Base-by-base conservation (phyloP, 1,284 basidiomycete genomes). In the Tylopilus sp. region DNA sequence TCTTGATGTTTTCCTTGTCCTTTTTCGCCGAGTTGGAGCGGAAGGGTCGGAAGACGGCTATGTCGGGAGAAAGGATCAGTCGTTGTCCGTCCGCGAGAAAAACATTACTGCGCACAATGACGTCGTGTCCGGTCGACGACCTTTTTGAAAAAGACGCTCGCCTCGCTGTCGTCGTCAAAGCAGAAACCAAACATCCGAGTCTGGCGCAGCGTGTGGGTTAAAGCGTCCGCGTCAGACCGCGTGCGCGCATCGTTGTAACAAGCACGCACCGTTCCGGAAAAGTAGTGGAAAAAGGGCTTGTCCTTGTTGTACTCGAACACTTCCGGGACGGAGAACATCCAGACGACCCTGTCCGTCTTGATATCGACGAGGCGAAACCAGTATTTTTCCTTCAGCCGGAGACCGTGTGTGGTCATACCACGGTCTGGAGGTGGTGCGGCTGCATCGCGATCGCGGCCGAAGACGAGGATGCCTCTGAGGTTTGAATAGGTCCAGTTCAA, bases 231-330 rank as follows among this genome's bases (percentile, higher is more conserved):
- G 35, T 36, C 13, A 36, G 15, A 19, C 33, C 6, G 9, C 23
- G 11, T 28, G 35, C 29, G 31, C 26, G 29, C 18, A 18, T 18
- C 8, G 3, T 28, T 6, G 9, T 16, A 10, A 11, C 8, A n/a
- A 21, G 5, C 13, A 63, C 60, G 43, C 62, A 93, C 92, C 71
- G 87, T 83, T 37, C 89, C 90, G 28, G 82, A 80, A 68, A 95
- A 95, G 28, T 84, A 78, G 69, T 97, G 93, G 72, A 97, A 97
- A 74, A 95, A 97, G 2, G 92, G 89, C 55, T 89, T 84, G 68
- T 97, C 93, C 59, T 89, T 78, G 58, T 84, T 82, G 69, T 95
- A 97, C 49, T 84, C 77, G 60, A 94, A 84, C 53, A 80, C 77
- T 39, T 82, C 79, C 6, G 89, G 90, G 38, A 97, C 74, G 59